Evolutionary conservation across 179 eudicot species (phyloP).

Genomic region (Sideroxylon spinosum): DNA sequence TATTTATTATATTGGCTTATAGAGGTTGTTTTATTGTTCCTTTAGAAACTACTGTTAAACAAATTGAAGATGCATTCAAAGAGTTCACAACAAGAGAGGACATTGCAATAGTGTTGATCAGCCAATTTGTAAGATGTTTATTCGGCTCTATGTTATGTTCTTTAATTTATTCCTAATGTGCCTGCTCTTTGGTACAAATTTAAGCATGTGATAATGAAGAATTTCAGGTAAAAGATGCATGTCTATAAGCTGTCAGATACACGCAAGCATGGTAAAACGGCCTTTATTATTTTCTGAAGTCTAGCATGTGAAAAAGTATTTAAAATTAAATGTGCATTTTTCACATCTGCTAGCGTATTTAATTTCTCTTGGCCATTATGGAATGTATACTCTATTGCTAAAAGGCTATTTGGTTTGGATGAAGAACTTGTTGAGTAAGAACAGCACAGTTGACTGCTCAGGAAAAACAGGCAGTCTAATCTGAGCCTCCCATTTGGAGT

Average conservation of each 20-base stretch:
- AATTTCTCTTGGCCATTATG: background rate
- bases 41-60: constrained; percentile 66
- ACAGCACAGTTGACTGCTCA: background rate
- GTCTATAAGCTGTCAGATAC: background rate
- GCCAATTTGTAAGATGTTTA: constrained; percentile 63
- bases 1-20: constrained; percentile 7
- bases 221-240: background rate
- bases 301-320: background rate
- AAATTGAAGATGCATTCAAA: constrained; percentile 76
- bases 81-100: constrained; percentile 80
- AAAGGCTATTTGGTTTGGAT: background rate
- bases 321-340: background rate
- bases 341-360: background rate
- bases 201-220: background rate
- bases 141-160: background rate
- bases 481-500: background rate
- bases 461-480: background rate
- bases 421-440: background rate
- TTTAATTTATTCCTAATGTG: background rate
- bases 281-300: background rate
- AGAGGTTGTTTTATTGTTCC: constrained; percentile 11
- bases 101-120: constrained; percentile 70
- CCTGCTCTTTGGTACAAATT: background rate
- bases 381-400: background rate
- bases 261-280: background rate